Conservation (phyloP, 78 protist species). For the Dictyostelium firmibasis region DNA sequence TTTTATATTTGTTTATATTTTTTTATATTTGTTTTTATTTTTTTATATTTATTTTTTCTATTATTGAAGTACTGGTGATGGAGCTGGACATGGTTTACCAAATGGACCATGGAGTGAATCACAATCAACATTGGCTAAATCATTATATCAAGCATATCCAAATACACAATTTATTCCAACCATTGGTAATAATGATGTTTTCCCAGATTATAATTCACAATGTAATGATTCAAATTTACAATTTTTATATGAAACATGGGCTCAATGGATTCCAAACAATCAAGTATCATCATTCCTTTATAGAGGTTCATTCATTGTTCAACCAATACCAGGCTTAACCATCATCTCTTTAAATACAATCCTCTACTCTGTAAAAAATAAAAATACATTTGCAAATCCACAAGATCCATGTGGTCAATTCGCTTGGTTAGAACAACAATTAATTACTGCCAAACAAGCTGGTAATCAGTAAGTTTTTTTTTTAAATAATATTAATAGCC, state of each 20-base stretch:
- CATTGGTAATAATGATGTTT: constrained; percentile 75
- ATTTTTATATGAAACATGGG: constrained; percentile 34
- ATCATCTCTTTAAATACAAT: constrained; percentile 57
- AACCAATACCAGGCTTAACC: constrained; percentile 23
- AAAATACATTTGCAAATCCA: background rate
- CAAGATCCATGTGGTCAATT: constrained; percentile 75
- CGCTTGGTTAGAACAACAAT: constrained; percentile 38
- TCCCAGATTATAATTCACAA: constrained; percentile 74
- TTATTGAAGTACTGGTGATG: constrained; percentile 55
- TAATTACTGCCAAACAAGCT: background rate
- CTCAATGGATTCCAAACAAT: constrained; percentile 44
- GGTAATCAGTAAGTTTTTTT: background rate
- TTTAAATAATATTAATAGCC: no score
- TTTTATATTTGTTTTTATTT: background rate
- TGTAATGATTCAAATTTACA: constrained; percentile 45
- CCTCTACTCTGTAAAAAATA: constrained; percentile 34
- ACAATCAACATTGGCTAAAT: constrained; percentile 18
- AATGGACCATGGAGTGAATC: constrained; percentile 29
- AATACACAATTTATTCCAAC: constrained; percentile 50
- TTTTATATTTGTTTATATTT: background rate
- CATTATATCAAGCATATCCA: background rate
- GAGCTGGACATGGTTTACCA: constrained; percentile 64
- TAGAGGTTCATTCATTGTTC: constrained; percentile 21
- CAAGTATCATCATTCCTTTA: constrained; percentile 10
- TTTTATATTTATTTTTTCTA: background rate